phyloP scores from a whole-genome alignment of 441 rosid species.

The Flueggea neowawraea region DNA sequence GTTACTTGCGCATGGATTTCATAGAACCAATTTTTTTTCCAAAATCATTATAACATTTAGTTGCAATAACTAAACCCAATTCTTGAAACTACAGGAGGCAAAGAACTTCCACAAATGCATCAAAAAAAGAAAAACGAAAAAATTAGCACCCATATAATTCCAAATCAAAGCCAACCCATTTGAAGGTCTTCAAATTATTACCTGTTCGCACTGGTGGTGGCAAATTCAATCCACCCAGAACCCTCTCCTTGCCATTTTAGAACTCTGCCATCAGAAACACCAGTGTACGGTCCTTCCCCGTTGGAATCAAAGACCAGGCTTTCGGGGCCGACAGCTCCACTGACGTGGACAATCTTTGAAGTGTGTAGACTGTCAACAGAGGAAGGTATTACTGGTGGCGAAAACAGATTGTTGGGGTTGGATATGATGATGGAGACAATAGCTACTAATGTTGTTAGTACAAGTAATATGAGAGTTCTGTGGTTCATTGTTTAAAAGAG shows the following conservation, averaged over 20 bases:
- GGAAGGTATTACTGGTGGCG: slow-evolving; percentile 29
- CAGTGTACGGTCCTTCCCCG: slow-evolving; percentile 70
- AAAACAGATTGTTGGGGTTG: slow-evolving; percentile 17
- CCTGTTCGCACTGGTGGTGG: slow-evolving; percentile 45
- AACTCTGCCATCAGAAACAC: slow-evolving; percentile 65
- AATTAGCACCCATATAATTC: too few species aligned
- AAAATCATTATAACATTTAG: too few species aligned
- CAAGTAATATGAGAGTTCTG: not conserved
- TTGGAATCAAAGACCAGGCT: slow-evolving; percentile 62
- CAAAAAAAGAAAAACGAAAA: too few species aligned
- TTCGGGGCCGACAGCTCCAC: slow-evolving; percentile 69
- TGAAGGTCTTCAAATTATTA: slow-evolving; percentile 1
- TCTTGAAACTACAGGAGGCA: too few species aligned
- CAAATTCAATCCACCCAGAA: slow-evolving; percentile 57
- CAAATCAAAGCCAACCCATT: too few species aligned
- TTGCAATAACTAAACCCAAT: too few species aligned
- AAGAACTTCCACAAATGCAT: too few species aligned
- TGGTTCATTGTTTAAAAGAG: slow-evolving; percentile 4
- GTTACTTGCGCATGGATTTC: too few species aligned
- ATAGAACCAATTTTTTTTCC: too few species aligned
- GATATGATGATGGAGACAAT: slow-evolving; percentile 5
- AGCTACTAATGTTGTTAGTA: slow-evolving; percentile 9
- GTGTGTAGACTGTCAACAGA: slow-evolving; percentile 31
- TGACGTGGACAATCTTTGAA: slow-evolving; percentile 26
- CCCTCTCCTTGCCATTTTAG: slow-evolving; percentile 63